Base-by-base conservation (phyloP, 2,329 filamentous ascomycete species). In the Chaetomium globosum region DNA sequence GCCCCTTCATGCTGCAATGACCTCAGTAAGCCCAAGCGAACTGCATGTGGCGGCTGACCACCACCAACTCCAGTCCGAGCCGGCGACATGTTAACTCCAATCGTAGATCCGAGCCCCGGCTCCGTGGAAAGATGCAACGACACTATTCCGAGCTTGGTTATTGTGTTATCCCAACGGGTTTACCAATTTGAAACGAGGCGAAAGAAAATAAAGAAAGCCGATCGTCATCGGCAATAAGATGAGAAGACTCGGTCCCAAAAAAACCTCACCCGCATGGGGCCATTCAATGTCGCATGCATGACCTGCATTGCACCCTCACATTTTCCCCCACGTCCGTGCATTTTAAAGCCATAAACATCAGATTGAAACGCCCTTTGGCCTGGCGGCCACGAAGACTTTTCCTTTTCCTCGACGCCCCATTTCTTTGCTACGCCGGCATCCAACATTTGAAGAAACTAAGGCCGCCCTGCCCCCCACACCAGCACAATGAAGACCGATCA, bases 401-500 rank as follows among this genome's bases (percentile, higher is more conserved):
- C 10, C 36, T 13, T 43, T 43, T 7, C 19, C 39, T n/a, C 39
- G 16, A 43, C 39, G 39, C 7, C 39, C 19, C n/a, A 16, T n/a
- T 43, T 6, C 39, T 43, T 43, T 16, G 39, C 39, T n/a, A 7
- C 16, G 39, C 39, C 16, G 39, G 39, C 39, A 19, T 43, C 39
- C 39, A n/a, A 43, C 7, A n/a, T 43, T 16, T 43, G 12, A 36
- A 36, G 36, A 19, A n/a, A 43, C 39, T 1, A 16, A 16, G 4
- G 4, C 39, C 16, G 39, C 39, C 16, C 19, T 7, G n/a, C 16
- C 4, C 16, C 3, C 16, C 16, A 43, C 26, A 52, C 12, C 23
- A 28, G 23, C 23, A 28, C 49, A 52, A 52, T 52, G 49, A 52
- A 30, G 49, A 30, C 49, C 4, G 49, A 52, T 52, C 23, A 52